Evolutionary conservation across 768 basidiomycete genomes (phyloP), one percentile per base, ranked within the genome.

Genomic region (Crassisporium funariophilum): DNA sequence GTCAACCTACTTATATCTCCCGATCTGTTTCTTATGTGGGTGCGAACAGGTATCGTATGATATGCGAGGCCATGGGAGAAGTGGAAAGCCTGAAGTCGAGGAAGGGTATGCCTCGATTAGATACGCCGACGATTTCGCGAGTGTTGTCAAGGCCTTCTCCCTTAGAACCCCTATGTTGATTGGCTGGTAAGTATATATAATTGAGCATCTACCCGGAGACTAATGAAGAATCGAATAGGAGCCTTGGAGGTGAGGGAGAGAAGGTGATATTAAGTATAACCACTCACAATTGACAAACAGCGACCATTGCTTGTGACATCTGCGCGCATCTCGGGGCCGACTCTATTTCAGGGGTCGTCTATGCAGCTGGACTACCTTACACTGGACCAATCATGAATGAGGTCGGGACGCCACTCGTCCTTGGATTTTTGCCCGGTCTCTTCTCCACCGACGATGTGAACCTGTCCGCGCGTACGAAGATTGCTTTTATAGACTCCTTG

Each of bases 41-140:
- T n/a, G 12, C 23, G 9, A 31, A 20, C 23, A 70, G 66, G 64
- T 70, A 19, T 60, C 66, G 2, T 71, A 67, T 50, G 69, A 71
- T 38, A 59, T 59, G 35, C 56, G 69, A 12, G 68, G 67, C 4
- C 61, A 68, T 54, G 69, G 69, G 7, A 59, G 59, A 41, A 67
- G 65, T 46, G 68, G 64, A 21, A 67, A 67, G 41, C 67, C 67
- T 10, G 40, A 49, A 17, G 59, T 49, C 5, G 29, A 52, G 8
- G 61, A 57, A 29, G 63, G 57, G 4, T 62, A 67, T 52, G 54
- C 53, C 16, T 65, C 62, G 24, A 55, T 49, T 41, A 46, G 59
- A 19, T 64, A 62, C 41, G 69, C 65, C 17, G 62, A 63, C n/a
- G 67, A 70, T 56, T 64, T 70, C 47, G 53, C 52, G 17, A 57